phyloP scores from a whole-genome alignment of 805 yeast genomes.

The Kurtzmaniella fragi region DNA sequence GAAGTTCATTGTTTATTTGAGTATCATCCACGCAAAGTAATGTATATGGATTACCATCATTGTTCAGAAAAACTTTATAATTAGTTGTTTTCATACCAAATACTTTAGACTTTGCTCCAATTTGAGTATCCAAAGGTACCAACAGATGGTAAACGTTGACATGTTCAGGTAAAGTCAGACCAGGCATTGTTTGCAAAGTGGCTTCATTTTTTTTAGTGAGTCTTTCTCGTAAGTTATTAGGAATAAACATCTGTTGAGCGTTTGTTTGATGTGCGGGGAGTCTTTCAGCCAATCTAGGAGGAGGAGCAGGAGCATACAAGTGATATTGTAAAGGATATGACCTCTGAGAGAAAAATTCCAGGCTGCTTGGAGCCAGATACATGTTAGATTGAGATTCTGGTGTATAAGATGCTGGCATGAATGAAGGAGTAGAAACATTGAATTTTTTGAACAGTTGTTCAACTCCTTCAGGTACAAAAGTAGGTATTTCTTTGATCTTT shows the following conservation, averaged over 20 bases:
- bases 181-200: slow-evolving; percentile 59
- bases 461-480: slow-evolving; percentile 41
- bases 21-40: slow-evolving; percentile 62
- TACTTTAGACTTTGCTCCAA: slow-evolving; percentile 25
- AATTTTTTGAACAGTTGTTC: slow-evolving; percentile 18
- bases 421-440: slow-evolving; percentile 35
- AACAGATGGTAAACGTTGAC: slow-evolving; percentile 68
- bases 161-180: slow-evolving; percentile 51
- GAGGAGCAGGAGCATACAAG: slow-evolving; percentile 85
- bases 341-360: neutral
- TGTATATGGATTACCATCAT: slow-evolving; percentile 73
- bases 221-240: slow-evolving; percentile 64
- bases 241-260: slow-evolving; percentile 64
- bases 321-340: slow-evolving; percentile 69
- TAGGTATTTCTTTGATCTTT: slow-evolving; percentile 41
- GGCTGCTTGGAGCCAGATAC: neutral
- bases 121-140: slow-evolving; percentile 64
- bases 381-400: neutral
- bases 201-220: slow-evolving; percentile 76
- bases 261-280: slow-evolving; percentile 69
- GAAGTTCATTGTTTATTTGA: slow-evolving; percentile 40
- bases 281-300: slow-evolving; percentile 60
- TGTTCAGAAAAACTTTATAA: slow-evolving; percentile 76
- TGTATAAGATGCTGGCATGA: slow-evolving; percentile 8
- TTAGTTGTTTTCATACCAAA: slow-evolving; percentile 57